Evolutionary conservation across 2,329 filamentous ascomycete species (phyloP).

Genomic region (Trichoderma endophyticum): DNA sequence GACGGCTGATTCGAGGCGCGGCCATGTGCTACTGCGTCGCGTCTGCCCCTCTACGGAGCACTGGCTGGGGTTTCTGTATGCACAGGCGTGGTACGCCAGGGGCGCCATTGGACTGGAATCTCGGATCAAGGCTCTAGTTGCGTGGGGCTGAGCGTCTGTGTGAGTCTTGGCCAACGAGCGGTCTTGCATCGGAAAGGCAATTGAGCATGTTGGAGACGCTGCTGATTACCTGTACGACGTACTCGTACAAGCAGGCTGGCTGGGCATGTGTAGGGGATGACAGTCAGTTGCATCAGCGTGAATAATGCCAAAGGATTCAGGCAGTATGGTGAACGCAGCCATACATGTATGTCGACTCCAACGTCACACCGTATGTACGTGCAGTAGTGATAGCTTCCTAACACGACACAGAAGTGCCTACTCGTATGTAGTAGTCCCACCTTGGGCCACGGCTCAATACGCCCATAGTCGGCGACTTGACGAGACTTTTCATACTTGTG

Average conservation of each 20-base stretch:
- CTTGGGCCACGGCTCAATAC: neutral
- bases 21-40: conserved; percentile 15
- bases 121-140: conserved; percentile 2
- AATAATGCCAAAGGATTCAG: neutral
- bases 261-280: neutral
- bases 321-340: conserved; percentile 4
- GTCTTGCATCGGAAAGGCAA: conserved; percentile 3
- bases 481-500: neutral
- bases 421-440: neutral
- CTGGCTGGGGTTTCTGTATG: neutral
- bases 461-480: neutral
- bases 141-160: neutral
- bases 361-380: conserved; percentile 1
- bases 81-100: conserved; percentile 8
- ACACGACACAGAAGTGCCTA: neutral
- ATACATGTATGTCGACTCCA: neutral
- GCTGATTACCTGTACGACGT: neutral
- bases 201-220: neutral
- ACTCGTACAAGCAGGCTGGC: too few relatives aligned
- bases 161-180: conserved; percentile 5
- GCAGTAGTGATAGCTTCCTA: neutral
- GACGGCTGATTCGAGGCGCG: conserved; percentile 7
- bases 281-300: neutral
- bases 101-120: conserved; percentile 13
- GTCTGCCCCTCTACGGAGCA: conserved; percentile 11